phyloP scores from a whole-genome alignment of 805 yeast genomes.

The Lipomyces spencermartinsiae region DNA sequence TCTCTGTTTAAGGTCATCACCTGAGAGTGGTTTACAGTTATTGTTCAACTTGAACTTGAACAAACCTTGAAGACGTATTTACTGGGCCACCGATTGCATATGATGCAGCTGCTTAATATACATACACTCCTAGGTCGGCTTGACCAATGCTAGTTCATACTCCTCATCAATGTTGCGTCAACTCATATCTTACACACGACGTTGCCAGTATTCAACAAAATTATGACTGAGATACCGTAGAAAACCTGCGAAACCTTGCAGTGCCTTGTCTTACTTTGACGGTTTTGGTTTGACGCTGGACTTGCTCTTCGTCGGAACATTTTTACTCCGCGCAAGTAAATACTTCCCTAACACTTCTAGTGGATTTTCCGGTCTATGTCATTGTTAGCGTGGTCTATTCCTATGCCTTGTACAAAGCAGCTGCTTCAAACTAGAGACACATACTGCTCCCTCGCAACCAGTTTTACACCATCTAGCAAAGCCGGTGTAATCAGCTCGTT shows the following conservation, averaged over 20 bases:
- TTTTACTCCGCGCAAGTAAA: conserved; percentile 34
- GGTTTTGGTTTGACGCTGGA: not conserved
- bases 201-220: not conserved
- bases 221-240: not conserved
- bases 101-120: not conserved
- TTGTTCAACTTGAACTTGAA: not conserved
- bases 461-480: conserved; percentile 66
- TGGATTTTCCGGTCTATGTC: conserved; percentile 40
- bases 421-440: not conserved
- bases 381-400: not conserved
- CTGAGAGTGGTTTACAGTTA: not conserved
- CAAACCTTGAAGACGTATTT: not conserved
- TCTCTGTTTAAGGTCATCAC: not conserved
- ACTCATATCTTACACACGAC: not conserved
- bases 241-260: not conserved
- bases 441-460: conserved; percentile 55
- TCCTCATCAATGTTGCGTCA: not conserved
- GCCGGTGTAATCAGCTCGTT: conserved; percentile 69
- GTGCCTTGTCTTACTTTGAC: not conserved
- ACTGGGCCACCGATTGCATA: not conserved
- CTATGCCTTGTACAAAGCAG: not conserved
- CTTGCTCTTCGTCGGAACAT: not conserved
- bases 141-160: not conserved
- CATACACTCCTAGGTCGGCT: not conserved
- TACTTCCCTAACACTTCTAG: conserved; percentile 36